A percentile compares a stretch with the other conserved stretches of the same genome.
These are phyloP conservation scores for Lomentospora prolificans DNA, from an alignment of 2,329 filamentous ascomycete species.

Conservation along the genomic window DNA sequence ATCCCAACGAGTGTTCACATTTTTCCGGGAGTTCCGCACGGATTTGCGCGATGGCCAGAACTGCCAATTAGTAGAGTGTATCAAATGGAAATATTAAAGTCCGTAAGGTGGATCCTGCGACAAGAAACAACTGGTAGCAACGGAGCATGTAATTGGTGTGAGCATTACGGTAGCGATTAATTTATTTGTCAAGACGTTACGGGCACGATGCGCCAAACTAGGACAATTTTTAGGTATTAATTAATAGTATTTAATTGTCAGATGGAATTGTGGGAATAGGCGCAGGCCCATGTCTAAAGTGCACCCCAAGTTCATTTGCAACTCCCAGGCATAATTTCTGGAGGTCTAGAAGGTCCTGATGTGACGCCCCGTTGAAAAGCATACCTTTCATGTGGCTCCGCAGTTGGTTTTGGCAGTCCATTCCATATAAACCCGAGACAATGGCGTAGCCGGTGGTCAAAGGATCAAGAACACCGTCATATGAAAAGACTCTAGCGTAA, in stretches of 20 bases:
- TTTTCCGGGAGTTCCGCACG: conserved; percentile 20
- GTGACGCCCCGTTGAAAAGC: conserved; percentile 8
- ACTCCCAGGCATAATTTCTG: conserved; percentile 9
- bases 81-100: conserved; percentile 8
- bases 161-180: no score
- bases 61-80: conserved; percentile 14
- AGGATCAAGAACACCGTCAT: neutral
- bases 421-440: neutral
- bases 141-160: neutral
- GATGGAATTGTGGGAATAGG: conserved; percentile 5
- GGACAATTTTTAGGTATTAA: no score
- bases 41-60: conserved; percentile 15
- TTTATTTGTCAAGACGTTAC: no score
- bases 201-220: no score
- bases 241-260: no score
- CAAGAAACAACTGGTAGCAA: neutral
- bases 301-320: conserved; percentile 5
- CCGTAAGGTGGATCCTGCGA: neutral
- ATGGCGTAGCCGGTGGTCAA: neutral
- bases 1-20: conserved; percentile 19
- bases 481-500: conserved; percentile 10
- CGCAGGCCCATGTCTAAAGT: conserved; percentile 4
- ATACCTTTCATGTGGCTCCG: conserved; percentile 12
- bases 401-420: conserved; percentile 10
- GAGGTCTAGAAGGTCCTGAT: conserved; percentile 8